Evolutionary conservation across 108 stramenopile species (phyloP).

Genomic region (Pseudonitzschia pungens): DNA sequence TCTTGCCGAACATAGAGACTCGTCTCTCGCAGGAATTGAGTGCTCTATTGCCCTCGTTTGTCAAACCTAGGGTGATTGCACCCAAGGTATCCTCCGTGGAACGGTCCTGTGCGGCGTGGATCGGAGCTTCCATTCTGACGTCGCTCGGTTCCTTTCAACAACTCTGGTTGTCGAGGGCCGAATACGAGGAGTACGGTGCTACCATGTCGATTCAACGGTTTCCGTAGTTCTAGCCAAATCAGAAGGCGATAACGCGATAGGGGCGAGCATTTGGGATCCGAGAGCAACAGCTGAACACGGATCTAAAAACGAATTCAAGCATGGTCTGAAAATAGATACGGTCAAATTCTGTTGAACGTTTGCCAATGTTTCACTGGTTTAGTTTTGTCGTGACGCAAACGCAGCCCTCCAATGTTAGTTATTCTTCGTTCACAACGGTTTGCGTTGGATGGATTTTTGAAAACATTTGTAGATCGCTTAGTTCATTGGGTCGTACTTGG

Average conservation of each 20-base stretch:
- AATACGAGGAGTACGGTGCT: conserved; percentile 94
- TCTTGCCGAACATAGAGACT: conserved; percentile 65
- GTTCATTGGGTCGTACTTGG: conserved; percentile 32
- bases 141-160: conserved; percentile 96
- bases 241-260: too few relatives aligned
- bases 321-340: too few relatives aligned
- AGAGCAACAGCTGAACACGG: background rate
- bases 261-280: background rate
- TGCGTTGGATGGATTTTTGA: too few relatives aligned
- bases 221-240: too few relatives aligned
- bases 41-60: conserved; percentile 51
- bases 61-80: conserved; percentile 71
- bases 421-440: too few relatives aligned
- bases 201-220: conserved; percentile 76
- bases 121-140: conserved; percentile 93
- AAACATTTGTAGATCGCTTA: background rate
- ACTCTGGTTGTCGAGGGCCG: conserved; percentile 90
- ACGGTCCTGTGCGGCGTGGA: conserved; percentile 86
- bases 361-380: too few relatives aligned
- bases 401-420: too few relatives aligned
- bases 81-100: conserved; percentile 60
- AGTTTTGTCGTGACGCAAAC: too few relatives aligned
- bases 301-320: too few relatives aligned
- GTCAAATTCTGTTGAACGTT: too few relatives aligned
- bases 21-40: conserved; percentile 68